phyloP scores from a whole-genome alignment of 2,329 filamentous ascomycete genomes.

The Cladophialophora bantiana region DNA sequence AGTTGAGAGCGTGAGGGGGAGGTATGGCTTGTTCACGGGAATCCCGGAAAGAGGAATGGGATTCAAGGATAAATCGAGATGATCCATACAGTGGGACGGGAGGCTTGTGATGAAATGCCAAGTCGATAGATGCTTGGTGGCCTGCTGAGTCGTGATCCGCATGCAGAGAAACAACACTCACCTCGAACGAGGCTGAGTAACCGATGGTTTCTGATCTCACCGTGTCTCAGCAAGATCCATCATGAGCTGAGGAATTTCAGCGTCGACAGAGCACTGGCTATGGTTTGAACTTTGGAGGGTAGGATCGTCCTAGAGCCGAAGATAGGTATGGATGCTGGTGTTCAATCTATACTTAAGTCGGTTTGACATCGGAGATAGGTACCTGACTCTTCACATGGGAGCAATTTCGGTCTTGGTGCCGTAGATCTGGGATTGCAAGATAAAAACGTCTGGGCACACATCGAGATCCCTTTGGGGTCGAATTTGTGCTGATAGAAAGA shows the following conservation, averaged over 20 bases:
- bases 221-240: no score
- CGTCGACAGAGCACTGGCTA: neutral
- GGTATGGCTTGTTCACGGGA: no score
- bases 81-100: neutral
- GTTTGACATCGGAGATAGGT: neutral
- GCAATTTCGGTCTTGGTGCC: neutral
- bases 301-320: neutral
- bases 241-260: neutral
- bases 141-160: neutral
- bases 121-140: neutral
- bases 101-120: neutral
- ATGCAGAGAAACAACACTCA: neutral
- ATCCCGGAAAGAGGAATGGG: neutral
- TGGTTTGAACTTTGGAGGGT: neutral
- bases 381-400: neutral
- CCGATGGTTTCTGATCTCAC: neutral
- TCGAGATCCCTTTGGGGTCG: neutral
- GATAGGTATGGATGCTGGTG: neutral
- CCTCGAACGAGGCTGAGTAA: neutral
- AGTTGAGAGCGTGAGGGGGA: no score
- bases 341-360: neutral
- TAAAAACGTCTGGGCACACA: neutral
- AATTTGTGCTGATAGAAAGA: neutral
- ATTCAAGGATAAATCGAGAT: neutral
- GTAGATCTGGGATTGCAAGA: neutral